phyloP scores from a whole-genome alignment of 2,329 filamentous ascomycete genomes.

The Fusarium chaquense region DNA sequence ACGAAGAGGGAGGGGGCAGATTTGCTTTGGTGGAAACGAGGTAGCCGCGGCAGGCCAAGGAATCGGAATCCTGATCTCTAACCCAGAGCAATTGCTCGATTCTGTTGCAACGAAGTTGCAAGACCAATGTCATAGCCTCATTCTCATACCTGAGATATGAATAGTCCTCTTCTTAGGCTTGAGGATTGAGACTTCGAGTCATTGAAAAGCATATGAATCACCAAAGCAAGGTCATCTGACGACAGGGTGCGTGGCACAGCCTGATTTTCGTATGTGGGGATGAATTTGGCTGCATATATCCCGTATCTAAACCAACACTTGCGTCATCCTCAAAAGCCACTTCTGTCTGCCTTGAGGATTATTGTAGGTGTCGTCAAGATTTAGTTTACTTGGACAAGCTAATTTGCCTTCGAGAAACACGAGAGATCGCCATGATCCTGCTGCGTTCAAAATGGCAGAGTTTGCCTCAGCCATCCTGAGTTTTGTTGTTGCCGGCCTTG shows the following conservation, averaged over 20 bases:
- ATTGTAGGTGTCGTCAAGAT: neutral
- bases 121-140: neutral
- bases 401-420: neutral
- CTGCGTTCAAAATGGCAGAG: slow-evolving; percentile 26
- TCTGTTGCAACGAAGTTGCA: neutral
- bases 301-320: neutral
- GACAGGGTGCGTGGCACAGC: neutral
- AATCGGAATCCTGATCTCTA: neutral
- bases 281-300: neutral
- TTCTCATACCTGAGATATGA: neutral
- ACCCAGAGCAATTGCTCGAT: too few species aligned
- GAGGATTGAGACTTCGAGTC: too few species aligned
- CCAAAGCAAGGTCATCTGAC: neutral
- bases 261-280: slow-evolving; percentile 17
- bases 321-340: neutral
- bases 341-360: neutral
- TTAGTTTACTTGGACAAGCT: neutral
- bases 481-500: slow-evolving; percentile 8
- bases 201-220: neutral
- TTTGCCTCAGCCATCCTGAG: slow-evolving; percentile 16
- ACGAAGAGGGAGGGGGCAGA: neutral
- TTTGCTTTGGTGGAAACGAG: neutral
- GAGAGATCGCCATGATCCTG: slow-evolving; percentile 12
- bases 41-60: neutral
- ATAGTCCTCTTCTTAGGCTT: too few species aligned